Base-by-base conservation (phyloP, 257 asterid genomes). In the Coffea canephora region DNA sequence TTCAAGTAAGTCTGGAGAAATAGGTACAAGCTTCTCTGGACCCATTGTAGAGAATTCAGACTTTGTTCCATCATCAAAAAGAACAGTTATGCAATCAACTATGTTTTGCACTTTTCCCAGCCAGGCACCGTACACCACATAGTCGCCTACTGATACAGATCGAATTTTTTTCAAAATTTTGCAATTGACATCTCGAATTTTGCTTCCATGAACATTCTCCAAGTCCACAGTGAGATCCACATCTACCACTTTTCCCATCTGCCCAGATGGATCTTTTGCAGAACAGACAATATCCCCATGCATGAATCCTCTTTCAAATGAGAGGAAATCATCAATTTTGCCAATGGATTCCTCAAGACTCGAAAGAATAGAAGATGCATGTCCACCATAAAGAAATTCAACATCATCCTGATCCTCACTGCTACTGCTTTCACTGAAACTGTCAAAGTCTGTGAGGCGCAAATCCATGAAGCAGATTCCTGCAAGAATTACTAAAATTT, bases 311-410 rank as follows among this genome's bases (percentile, higher is more conserved):
- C 96, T 88, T 80, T 94, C 99, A 43, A 96, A 96, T 81, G 90
- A 84, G 84, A 96, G 98, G 80, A 94, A 91, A 85, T 94, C 97
- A 31, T 96, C 98, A 0, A 96, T 94, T 71, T 85, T 94, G 39
- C 89, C 91, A 12, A 96, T 90, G 52, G 94, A 83, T 59, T 96
- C 96, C 84, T 92, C 97, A 13, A 96, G 96, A 79, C 91, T 89
- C 25, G 99, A 92, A 80, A 96, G 91, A 79, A 96, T 88, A 68
- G 88, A 85, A 68, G 81, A 84, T 55, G 99, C 99, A 64, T 87
- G 93, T 49, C 96, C 98, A 62, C 92, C 89, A 59, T 86, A 95
- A 13, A 92, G 83, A 71, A 89, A 89, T 71, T 90, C 98, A 8
- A 89, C 84, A 76, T 91, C 96, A 84, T 93, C 98, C 80, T 84